Conservation (phyloP, 2,329 filamentous ascomycete species). For the Sporothrix inflata region DNA sequence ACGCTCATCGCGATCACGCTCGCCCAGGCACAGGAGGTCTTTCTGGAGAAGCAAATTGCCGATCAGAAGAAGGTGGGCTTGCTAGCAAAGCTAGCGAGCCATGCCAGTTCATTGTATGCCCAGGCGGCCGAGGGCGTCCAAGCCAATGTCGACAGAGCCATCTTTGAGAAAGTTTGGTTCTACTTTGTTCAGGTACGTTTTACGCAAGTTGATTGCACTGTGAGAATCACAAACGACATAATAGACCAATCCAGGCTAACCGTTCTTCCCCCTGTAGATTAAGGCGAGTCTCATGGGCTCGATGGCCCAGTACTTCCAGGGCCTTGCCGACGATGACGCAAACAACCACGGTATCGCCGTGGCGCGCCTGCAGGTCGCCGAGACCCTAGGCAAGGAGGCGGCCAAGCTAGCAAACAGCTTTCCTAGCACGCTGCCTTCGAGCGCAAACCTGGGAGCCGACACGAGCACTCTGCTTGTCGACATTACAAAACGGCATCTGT, state of each 20-base stretch:
- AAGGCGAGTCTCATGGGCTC: conserved; percentile 85
- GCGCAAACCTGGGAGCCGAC: conserved; percentile 81
- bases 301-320: conserved; percentile 91
- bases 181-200: conserved; percentile 72
- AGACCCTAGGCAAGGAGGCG: conserved; percentile 77
- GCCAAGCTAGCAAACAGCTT: conserved; percentile 76
- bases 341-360: conserved; percentile 86
- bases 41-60: conserved; percentile 91
- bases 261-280: conserved; percentile 48
- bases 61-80: conserved; percentile 92
- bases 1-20: conserved; percentile 90
- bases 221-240: neutral
- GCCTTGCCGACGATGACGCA: conserved; percentile 84
- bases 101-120: conserved; percentile 83
- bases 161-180: conserved; percentile 95
- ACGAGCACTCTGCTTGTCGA: conserved; percentile 75
- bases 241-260: neutral
- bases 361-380: conserved; percentile 78
- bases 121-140: conserved; percentile 89
- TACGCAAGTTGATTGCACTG: too few species aligned
- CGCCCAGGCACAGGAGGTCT: conserved; percentile 95
- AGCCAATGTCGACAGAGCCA: conserved; percentile 85
- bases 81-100: conserved; percentile 88
- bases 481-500: conserved; percentile 78
- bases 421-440: conserved; percentile 75